Base-by-base conservation (phyloP, 139 green algal genomes). In the Micromonas commoda region DNA sequence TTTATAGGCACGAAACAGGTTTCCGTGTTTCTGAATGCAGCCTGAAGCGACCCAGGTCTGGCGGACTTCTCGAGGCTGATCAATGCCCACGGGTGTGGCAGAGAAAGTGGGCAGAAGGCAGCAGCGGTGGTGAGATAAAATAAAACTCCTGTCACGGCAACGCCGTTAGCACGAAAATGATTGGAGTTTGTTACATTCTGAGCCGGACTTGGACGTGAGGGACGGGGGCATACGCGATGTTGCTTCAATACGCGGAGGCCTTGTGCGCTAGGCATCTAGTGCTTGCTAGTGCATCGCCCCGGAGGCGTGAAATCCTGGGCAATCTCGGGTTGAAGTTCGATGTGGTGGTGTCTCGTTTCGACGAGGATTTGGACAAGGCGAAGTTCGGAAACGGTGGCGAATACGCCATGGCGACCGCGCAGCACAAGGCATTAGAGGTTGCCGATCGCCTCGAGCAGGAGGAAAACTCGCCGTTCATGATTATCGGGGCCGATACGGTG, bases 401-500 rank as follows among this genome's bases (percentile, higher is more conserved):
- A 26, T 96, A 96, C 60, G 91, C 91, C 0, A n/a, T 80, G 2
- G 82, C 82, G 16, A 96, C 91, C 24, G 90, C 91, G 0, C 78
- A 31, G 1, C 81, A 90, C 69, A 96, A 96, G 75, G 90, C 87
- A 1, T 61, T 89, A 24, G 89, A 95, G 51, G 89, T 96, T 1
- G 80, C 24, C 19, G 1, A 34, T 2, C 83, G 64, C 26, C 31
- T 33, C 39, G 60, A 28, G 1, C 64, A 35, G 37, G 83, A 69
- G 33, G 51, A 74, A 3, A 1, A 29, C 24, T 4, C 33, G 64
- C 64, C 87, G 16, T 79, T 88, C 67, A 79, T 95, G 0, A 80
- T 96, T 64, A 93, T 96, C 5, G 83, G 77, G 0, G 89, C 91
- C 31, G 91, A 96, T 80, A 96, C 91, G 33, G 91, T 94, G 65